Evolutionary conservation across 352 stramenopile species (phyloP).

Genomic region (Phytophthora multivora): DNA sequence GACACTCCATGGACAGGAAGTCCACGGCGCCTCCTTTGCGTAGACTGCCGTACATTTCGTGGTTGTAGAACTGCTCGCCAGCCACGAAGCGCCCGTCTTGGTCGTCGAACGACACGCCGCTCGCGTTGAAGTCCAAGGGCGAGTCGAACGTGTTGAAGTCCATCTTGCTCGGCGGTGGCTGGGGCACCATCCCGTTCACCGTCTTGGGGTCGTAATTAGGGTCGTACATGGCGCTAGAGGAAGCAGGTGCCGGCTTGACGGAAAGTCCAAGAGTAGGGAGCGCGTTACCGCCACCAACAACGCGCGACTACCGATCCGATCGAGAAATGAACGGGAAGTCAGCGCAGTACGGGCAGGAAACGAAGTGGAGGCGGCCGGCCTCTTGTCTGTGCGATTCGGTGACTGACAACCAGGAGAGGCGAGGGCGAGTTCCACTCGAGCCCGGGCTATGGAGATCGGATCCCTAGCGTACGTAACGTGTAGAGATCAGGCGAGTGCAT

Average conservation of each 20-base stretch:
- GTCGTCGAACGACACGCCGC: slow-evolving; percentile 38
- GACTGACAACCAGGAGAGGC: slow-evolving; percentile 30
- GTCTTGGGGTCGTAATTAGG: slow-evolving; percentile 33
- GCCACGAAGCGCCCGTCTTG: slow-evolving; percentile 57
- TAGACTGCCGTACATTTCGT: slow-evolving; percentile 70
- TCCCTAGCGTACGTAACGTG: slow-evolving; percentile 30
- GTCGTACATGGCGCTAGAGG: slow-evolving; percentile 14
- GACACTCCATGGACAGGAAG: slow-evolving; percentile 64
- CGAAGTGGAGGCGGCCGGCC: slow-evolving; percentile 8
- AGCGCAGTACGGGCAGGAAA: slow-evolving; percentile 4
- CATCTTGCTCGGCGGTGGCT: slow-evolving; percentile 31
- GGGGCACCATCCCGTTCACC: slow-evolving; percentile 37
- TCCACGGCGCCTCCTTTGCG: slow-evolving; percentile 61
- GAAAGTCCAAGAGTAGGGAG: slow-evolving; percentile 8
- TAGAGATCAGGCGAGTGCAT: slow-evolving; percentile 19
- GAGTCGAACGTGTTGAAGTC: slow-evolving; percentile 49
- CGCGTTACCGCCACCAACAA: slow-evolving; percentile 9
- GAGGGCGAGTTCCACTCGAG: slow-evolving; percentile 14
- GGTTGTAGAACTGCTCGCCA: slow-evolving; percentile 77
- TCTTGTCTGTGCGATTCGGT: slow-evolving; percentile 24
- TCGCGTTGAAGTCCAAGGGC: slow-evolving; percentile 39
- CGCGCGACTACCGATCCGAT: slow-evolving; percentile 22
- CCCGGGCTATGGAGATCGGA: slow-evolving; percentile 29
- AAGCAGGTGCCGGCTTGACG: slow-evolving; percentile 2
- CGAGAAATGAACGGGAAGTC: slow-evolving; percentile 24